These are phyloP conservation scores for Rhodamnia rubescens DNA, from an alignment of 345 rosid species.

Conservation along the genomic window DNA sequence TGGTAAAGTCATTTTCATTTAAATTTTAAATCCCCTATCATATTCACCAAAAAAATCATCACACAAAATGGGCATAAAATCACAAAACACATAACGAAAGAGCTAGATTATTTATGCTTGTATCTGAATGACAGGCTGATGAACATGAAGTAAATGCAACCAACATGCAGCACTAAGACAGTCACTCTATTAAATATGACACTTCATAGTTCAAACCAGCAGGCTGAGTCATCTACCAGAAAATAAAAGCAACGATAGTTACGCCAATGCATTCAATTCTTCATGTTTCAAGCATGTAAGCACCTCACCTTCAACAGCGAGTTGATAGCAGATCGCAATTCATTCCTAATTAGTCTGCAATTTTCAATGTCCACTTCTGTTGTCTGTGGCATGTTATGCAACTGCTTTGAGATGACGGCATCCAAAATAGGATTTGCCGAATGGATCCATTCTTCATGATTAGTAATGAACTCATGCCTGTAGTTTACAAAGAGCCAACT, in stretches of 20 bases:
- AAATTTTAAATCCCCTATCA: not conserved
- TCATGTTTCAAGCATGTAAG: not conserved
- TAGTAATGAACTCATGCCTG: conserved; percentile 68
- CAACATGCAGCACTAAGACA: not conserved
- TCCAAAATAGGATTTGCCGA: conserved; percentile 60
- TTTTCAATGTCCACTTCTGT: conserved; percentile 45
- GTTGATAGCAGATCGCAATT: conserved; percentile 62
- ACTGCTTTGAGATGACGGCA: conserved; percentile 34
- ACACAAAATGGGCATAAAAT: not conserved
- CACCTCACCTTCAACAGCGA: conserved; percentile 72
- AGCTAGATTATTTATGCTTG: not conserved
- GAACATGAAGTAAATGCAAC: not conserved
- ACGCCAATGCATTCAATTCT: not conserved
- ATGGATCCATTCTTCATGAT: conserved; percentile 70
- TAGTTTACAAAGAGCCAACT: not conserved
- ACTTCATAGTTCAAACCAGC: not conserved
- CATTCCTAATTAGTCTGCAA: conserved; percentile 54
- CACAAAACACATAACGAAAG: not conserved
- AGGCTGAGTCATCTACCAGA: not conserved
- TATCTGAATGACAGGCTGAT: not conserved
- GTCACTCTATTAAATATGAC: not conserved
- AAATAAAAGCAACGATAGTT: not conserved
- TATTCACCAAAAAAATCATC: not conserved
- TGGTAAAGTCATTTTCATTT: not conserved
- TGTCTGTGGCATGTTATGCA: conserved; percentile 29